These are phyloP conservation scores for Prunus padus DNA, from an alignment of 306 rosid species.

Conservation along the genomic window DNA sequence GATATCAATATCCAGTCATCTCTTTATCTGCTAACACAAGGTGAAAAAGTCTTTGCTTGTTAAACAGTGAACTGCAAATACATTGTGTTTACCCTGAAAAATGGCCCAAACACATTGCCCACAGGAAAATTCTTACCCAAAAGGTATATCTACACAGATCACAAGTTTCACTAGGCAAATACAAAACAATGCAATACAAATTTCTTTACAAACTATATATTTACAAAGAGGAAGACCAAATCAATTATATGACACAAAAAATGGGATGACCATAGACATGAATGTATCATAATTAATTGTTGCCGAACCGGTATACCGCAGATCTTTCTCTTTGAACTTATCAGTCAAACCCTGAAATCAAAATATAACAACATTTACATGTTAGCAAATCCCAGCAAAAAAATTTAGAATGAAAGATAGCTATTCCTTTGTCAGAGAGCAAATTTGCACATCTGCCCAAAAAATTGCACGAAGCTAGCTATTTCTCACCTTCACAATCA, in stretches of 20 bases:
- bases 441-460: neutral
- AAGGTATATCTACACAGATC: no score
- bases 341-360: constrained; percentile 84
- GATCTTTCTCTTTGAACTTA: constrained; percentile 83
- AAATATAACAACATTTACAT: neutral
- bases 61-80: no score
- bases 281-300: constrained; percentile 58
- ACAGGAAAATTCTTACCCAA: no score
- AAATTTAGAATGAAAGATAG: neutral
- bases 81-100: no score
- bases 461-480: neutral
- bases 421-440: neutral
- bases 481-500: constrained; percentile 75
- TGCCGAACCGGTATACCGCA: constrained; percentile 59
- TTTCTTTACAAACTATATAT: neutral
- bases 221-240: neutral
- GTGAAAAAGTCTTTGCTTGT: neutral
- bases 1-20: neutral
- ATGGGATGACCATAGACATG: constrained; percentile 80
- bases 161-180: neutral
- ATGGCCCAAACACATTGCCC: no score
- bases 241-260: constrained; percentile 75
- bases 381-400: neutral
- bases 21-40: neutral
- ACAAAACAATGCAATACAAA: neutral